Conservation (phyloP, 2,329 filamentous ascomycete species). For the Colletotrichum sp. region DNA sequence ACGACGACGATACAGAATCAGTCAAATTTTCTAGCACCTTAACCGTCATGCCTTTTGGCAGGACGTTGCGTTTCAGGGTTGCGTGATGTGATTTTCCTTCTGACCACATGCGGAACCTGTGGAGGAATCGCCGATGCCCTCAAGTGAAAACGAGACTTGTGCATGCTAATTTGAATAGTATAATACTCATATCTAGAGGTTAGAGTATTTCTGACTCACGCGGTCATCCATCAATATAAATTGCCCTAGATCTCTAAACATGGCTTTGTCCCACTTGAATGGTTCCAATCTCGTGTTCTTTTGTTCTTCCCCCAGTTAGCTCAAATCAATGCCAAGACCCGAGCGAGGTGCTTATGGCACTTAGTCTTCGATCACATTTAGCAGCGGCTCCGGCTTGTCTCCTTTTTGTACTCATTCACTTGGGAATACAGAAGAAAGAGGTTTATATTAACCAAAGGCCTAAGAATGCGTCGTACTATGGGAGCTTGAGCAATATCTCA, state of each 20-base stretch:
- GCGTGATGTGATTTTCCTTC: not conserved
- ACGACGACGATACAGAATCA: not conserved
- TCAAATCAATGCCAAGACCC: not conserved
- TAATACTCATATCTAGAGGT: not conserved
- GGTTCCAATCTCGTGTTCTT: not conserved
- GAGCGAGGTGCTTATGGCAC: rapidly evolving
- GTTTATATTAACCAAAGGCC: not conserved
- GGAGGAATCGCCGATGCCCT: rapidly evolving
- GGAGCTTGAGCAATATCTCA: not conserved
- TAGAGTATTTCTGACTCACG: rapidly evolving
- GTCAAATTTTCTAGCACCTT: not conserved
- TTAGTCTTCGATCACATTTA: rapidly evolving
- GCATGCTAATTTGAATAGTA: rapidly evolving
- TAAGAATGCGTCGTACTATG: not conserved
- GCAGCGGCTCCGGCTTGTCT: not conserved
- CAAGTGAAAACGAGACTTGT: not conserved
- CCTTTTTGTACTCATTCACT: not conserved
- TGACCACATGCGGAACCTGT: not conserved
- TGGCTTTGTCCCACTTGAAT: not conserved
- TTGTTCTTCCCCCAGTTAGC: rapidly evolving
- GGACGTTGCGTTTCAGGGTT: not conserved
- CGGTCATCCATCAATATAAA: not conserved
- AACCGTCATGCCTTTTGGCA: rapidly evolving
- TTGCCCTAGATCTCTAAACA: not conserved
- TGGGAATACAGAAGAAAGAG: not conserved